Evolutionary conservation across 2,329 filamentous ascomycete species (phyloP), one percentile per base, ranked within the genome.

Genomic region (Talaromyces sp.): DNA sequence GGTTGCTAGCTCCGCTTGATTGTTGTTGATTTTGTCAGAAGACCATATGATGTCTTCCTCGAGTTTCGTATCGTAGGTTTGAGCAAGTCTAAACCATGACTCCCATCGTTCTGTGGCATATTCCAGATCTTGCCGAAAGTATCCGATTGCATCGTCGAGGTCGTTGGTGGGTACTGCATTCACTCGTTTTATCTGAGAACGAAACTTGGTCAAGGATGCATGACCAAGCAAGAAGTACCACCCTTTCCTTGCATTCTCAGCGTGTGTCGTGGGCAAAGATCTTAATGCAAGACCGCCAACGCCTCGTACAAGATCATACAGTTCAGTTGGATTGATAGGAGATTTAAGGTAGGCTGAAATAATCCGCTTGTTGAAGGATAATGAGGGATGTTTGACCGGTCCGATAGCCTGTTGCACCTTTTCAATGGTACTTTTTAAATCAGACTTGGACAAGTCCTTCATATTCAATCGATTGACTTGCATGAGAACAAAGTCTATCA

Each of bases 191-290:
- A 28, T 6, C 6, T 93, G 76, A 79, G 84, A 80, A 81, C 90
- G 72, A 84, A 96, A 98, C 70, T 92, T 96, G 48, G 89, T 91
- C 62, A 98, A 82, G 2, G 91, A 88, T 62, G 96, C 90, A 82
- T 95, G 90, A 21, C 93, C 93, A 65, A 96, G 85, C 33, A 97
- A 79, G 74, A 95, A 96, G 74, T 92, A 96, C 93, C 93, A 98
- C 52, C 92, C 91, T 67, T 91, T 89, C 25, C 86, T 86, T 0
- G 93, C 92, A 37, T 96, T 80, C 12, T 81, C 78, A 0, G 85
- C 84, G 59, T 87, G 88, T 63, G 95, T 89, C 0, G 85, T 83
- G 1, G 88, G 85, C 7, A 93, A 87, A 0, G 85, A 82, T 5
- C 91, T 83, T 1, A 89, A 86, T 63, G 93, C 86, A 23, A 96